A percentile compares a stretch with the other conserved stretches of the same genome.
phyloP scores from a whole-genome alignment of 106 monocot genomes.

The Dendrobium huoshanense region DNA sequence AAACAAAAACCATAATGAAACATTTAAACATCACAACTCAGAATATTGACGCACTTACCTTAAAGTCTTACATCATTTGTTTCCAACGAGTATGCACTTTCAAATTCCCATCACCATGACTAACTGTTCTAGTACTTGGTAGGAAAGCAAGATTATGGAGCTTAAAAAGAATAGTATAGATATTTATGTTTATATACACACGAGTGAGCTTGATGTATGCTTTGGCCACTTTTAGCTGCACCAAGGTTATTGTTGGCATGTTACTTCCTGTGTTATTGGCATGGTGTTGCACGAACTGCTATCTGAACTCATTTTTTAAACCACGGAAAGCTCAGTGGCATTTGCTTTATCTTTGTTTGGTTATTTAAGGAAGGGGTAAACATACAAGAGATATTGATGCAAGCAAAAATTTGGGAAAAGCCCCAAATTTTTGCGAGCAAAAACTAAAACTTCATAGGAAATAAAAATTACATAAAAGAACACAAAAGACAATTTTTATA shows the following conservation, averaged over 20 bases:
- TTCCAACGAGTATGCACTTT: too few species aligned
- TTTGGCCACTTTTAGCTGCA: not conserved
- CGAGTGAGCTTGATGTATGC: not conserved
- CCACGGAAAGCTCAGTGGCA: not conserved
- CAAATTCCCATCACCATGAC: too few species aligned
- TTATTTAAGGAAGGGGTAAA: not conserved
- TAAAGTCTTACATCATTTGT: too few species aligned
- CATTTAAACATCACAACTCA: too few species aligned
- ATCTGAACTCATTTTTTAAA: not conserved
- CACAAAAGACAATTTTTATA: too few species aligned
- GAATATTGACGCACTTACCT: too few species aligned
- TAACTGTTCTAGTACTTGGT: not conserved
- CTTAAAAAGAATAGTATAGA: not conserved
- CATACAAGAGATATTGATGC: not conserved
- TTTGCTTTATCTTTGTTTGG: not conserved
- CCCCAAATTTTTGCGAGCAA: too few species aligned
- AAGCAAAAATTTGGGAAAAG: too few species aligned
- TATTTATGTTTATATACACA: not conserved
- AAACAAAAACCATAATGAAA: too few species aligned
- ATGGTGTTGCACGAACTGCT: not conserved
- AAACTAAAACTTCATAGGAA: too few species aligned
- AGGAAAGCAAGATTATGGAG: not conserved
- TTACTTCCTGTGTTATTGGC: not conserved
- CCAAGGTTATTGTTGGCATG: not conserved
- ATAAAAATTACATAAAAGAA: too few species aligned